Percentiles rank a stretch among this genome's conserved stretches.
Evolutionary conservation across 345 rosid genomes (phyloP).

Genomic region (Lepidium sativum): DNA sequence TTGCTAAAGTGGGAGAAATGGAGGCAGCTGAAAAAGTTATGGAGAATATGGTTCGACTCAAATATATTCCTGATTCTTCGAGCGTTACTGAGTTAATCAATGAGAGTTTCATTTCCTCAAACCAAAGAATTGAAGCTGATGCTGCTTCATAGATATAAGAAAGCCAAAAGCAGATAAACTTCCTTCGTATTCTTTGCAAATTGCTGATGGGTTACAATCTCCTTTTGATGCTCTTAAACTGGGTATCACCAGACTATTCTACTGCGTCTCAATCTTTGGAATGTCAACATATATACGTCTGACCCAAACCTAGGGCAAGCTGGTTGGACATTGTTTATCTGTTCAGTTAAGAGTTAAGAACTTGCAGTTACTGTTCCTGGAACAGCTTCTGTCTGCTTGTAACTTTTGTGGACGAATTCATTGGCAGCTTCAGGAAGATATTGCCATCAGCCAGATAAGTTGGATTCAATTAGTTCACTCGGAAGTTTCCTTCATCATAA

Average conservation of each 20-base stretch:
- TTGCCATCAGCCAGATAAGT: conserved; percentile 1
- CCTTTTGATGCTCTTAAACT: background rate
- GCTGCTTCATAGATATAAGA: conserved; percentile 12
- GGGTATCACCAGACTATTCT: background rate
- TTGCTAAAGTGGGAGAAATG: conserved; percentile 34
- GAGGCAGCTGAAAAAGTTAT: conserved; percentile 45
- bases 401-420: background rate
- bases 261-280: background rate
- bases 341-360: background rate
- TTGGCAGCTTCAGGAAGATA: background rate
- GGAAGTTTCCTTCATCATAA: background rate
- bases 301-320: background rate
- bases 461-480: background rate
- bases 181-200: background rate
- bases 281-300: background rate
- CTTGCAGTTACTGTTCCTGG: background rate
- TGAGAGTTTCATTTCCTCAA: conserved; percentile 14
- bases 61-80: conserved; percentile 44
- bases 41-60: conserved; percentile 40
- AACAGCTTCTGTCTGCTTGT: background rate
- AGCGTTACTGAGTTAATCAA: conserved; percentile 17
- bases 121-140: conserved; percentile 17
- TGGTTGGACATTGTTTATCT: background rate
- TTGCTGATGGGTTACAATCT: background rate
- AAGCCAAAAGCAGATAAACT: background rate